Evolutionary conservation across 1,284 basidiomycete species (phyloP).

Genomic region (Tylopilus sp.): DNA sequence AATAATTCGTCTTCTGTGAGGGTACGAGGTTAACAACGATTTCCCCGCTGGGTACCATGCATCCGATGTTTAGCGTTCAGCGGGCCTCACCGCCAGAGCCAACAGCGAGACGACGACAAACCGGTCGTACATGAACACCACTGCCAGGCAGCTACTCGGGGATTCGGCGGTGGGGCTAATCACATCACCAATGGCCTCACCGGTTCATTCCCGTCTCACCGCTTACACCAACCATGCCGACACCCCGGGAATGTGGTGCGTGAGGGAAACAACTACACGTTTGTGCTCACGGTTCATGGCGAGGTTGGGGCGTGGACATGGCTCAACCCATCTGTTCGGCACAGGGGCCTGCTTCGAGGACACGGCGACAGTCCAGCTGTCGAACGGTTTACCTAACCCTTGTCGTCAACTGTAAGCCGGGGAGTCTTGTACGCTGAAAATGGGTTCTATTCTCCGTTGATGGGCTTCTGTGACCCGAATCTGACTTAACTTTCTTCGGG

Average conservation of each 20-base stretch:
- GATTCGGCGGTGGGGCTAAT: not conserved
- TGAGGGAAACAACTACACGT: conserved; percentile 37
- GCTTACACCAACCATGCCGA: conserved; percentile 45
- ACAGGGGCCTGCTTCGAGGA: conserved; percentile 55
- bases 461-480: not conserved
- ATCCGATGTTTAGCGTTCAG: conserved; percentile 48
- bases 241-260: conserved; percentile 44
- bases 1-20: conserved; percentile 49
- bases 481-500: not conserved
- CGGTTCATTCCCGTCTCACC: conserved; percentile 55
- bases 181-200: not conserved
- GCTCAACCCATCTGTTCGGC: conserved; percentile 52
- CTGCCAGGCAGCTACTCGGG: not conserved
- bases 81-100: conserved; percentile 48
- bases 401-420: not conserved
- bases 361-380: conserved; percentile 36
- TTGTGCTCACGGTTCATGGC: conserved; percentile 49
- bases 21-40: conserved; percentile 42
- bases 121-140: conserved; percentile 51
- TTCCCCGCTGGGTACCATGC: conserved; percentile 41
- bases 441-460: not conserved
- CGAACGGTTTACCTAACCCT: conserved; percentile 44
- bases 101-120: conserved; percentile 44
- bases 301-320: conserved; percentile 58
- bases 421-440: not conserved